Base-by-base conservation (phyloP, 148 eudicot genomes). In the Pouteria glomerata region DNA sequence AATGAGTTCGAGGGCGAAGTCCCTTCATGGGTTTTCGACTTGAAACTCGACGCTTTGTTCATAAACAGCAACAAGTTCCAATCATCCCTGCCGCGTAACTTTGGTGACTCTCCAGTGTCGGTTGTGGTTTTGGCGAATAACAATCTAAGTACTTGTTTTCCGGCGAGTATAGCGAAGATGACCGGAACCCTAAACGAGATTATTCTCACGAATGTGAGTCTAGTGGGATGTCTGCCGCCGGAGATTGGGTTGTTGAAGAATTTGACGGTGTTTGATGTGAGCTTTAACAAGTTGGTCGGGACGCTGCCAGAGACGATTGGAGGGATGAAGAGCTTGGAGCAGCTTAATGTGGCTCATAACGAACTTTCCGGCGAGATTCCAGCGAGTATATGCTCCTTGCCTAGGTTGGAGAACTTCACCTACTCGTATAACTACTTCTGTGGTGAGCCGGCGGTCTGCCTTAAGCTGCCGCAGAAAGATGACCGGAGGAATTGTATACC, bases 71-170 rank as follows among this genome's bases (percentile, higher is more conserved):
- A 93, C 75, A 72, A 77, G 0, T 93, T 93, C 67, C 2, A 58
- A 0, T 75, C 79, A 0, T 1, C 47, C 0, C 30, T 89, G n/a
- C 96, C 96, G 0, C 59, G 65, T 6, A 93, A 83, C 72, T 15
- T 90, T 5, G 94, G 88, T 0, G 83, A 85, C 62, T 90, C 90
- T 0, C 73, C 90, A 0, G 94, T 90, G 0, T 93, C 98, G 0
- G 98, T 84, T 0, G 44, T 93, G 3, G 96, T 90, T 0, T 1
- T 90, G 12, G 96, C 94, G 3, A 84, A 90, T 41, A 88, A 83
- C 59, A 68, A 84, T n/a, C 16, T 90, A 3, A 76, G 59, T 0
- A 92, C 94, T 7, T 93, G 96, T 78, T 74, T 93, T 31, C 96
- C 98, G 0, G 0, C 69, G 0, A 69, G 79, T 37, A 86, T 93